Base-by-base conservation (phyloP, 306 rosid genomes). In the Cicer pinnatifidum region DNA sequence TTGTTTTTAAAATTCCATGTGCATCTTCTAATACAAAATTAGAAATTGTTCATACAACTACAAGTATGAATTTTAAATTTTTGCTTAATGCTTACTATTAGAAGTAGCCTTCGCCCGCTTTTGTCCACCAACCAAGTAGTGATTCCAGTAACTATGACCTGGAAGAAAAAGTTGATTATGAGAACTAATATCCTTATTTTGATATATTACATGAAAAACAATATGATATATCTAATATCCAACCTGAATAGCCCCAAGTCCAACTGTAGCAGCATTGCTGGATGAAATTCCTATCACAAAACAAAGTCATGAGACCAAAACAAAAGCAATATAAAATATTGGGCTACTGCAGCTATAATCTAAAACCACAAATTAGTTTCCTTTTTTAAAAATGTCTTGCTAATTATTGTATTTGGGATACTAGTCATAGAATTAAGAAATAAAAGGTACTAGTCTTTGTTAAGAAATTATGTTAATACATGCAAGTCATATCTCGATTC, bases 101-200 rank as follows among this genome's bases (percentile, higher is more conserved):
- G 85, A 46, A 91, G 93, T 66, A 86, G 48, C 82, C 96, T 82
- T 61, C 97, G 89, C 7, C 96, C 97, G 68, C 87, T 82, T 88
- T 79, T 88, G 84, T 91, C 97, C 67, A 82, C 82, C 86, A 91
- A 82, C 96, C 97, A 89, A 7, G 96, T 89, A 28, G 97, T 17
- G 67, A 89, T 10, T 69, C 85, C 96, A 40, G 96, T 89, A 11
- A 88, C 86, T 62, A 88, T 7, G 77, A 91, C 92, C 96, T 91
- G 61, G 41, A 48, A 51, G 69, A 63, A 70, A 33, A 57, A 51
- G 40, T 35, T 37, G 67, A 77, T 53, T 3, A 57, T 72, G 37
- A 71, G 8, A 69, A 50, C 51, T 40, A 20, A 60, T 54, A 16
- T 78, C 56, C 5, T 10, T 17, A 53, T 67, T 20, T 4, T 23